These are phyloP conservation scores for Calocybe gambosa DNA, from an alignment of 1,284 basidiomycete genomes.

Conservation along the genomic window DNA sequence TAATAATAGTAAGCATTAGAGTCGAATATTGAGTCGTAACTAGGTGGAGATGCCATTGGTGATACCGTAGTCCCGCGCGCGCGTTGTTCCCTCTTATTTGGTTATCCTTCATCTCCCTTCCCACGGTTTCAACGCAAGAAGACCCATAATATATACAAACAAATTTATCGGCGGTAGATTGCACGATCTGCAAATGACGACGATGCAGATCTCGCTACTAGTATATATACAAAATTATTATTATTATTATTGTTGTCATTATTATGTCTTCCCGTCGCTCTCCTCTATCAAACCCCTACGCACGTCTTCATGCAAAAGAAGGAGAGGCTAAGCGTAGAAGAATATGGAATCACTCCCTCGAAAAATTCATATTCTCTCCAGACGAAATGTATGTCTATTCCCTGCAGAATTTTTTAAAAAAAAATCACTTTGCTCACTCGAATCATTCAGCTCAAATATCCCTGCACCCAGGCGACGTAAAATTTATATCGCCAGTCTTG, in stretches of 20 bases:
- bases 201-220: constrained; percentile 1
- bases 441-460: constrained; percentile 45
- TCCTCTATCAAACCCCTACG: constrained; percentile 46
- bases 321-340: constrained; percentile 59
- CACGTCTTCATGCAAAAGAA: constrained; percentile 56
- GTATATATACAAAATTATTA: neutral
- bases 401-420: too few species aligned
- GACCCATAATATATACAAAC: neutral
- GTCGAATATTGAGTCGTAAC: too few species aligned
- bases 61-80: too few species aligned
- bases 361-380: constrained; percentile 61
- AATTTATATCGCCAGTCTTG: constrained; percentile 55
- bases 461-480: constrained; percentile 56
- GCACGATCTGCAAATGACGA: constrained; percentile 3
- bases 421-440: too few species aligned
- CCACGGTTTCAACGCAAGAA: constrained; percentile 30
- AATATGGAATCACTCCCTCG: constrained; percentile 69
- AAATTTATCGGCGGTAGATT: neutral
- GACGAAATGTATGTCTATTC: constrained; percentile 51
- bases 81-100: too few species aligned
- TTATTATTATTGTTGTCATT: neutral
- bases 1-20: too few species aligned
- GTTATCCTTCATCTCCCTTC: too few species aligned
- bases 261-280: neutral
- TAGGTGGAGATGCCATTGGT: too few species aligned